Base-by-base conservation (phyloP, 139 green algal species). In the Gonium pectorale region DNA sequence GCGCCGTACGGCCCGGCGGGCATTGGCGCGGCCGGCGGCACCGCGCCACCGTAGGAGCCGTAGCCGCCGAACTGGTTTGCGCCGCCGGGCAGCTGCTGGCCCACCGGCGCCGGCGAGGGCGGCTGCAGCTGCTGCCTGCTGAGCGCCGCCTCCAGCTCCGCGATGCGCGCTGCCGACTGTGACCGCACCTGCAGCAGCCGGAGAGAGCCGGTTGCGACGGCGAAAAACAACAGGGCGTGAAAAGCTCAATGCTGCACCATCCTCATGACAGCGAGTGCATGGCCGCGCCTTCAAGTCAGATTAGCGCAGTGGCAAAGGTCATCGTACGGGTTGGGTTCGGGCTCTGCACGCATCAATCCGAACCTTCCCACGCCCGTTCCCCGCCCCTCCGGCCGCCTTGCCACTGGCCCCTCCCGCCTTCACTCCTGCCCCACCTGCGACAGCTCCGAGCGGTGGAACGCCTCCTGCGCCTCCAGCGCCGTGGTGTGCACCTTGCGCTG, bases 401-500 rank as follows among this genome's bases (percentile, higher is more conserved):
- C 63, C 63, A 46, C 66, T 1, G 1, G 22, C 66, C 2, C 66
- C 37, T n/a, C 13, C 66, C 2, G 5, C 29, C 24, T 26, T 0
- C 27, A 11, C 67, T 27, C 41, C 3, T 2, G 41, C 41, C 77
- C 22, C 78, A 74, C 78, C 78, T 64, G 44, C 62, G 44, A 33
- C 43, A 84, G 22, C 78, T 84, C 78, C 56, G 21, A 8, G 8
- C 33, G 29, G 62, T 74, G 62, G 63, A 84, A 84, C 1, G 78
- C 78, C 63, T 84, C 78, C 63, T 74, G 62, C 44, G 63, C n/a
- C 38, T 84, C 78, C 62, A 67, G 24, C 37, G 44, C 44, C 8
- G 63, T 84, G 40, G 51, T n/a, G 44, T 74, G 63, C 62, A 74
- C 49, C 78, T 40, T 37, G 22, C 63, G 62, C 43, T 66, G 27